Evolutionary conservation across 345 rosid species (phyloP), one percentile per base, ranked within the genome.

Genomic region (Abelmoschus esculentus): DNA sequence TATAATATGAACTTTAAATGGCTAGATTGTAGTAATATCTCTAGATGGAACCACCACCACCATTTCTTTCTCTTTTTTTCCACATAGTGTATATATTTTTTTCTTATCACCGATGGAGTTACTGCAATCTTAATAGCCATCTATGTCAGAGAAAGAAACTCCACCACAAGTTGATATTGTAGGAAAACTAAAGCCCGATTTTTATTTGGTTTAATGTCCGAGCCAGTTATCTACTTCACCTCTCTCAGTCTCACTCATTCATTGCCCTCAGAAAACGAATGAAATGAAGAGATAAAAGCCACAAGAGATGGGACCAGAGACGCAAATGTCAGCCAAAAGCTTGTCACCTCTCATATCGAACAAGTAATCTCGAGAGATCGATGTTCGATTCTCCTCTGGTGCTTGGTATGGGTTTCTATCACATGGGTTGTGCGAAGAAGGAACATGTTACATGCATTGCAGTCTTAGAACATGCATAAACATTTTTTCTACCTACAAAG

Each of bases 381-480:
- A 70, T 70, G 81, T 70, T 67, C 49, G 53, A 66, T 63, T 56
- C 6, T 5, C 7, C 52, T 52, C 36, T 8, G 13, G 7, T 61
- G 73, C 65, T 63, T 3, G 52, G 71, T 65, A 70, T 59, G 73
- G 75, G 69, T 73, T 81, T 56, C 32, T 26, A 67, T 72, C 85
- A 80, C 84, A 81, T 77, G 86, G 80, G 74, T 5, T 75, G 84
- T 66, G 73, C 47, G 44, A 63, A 26, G 55, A 63, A 67, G 60
- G 69, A 79, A 54, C 80, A 76, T 42, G 46, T 42, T 42, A 10
- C 46, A 42, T 75, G 83, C 83, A 77, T 77, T 75, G 71, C 75
- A 75, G 77, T 80, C 74, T 71, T 70, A 1, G 73, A 73, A 77
- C 79, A 69, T 73, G 80, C 77, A 67, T 32, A 77, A 54, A 8